Conservation (phyloP, 225 moss, liverwort and hornwort genomes). For the Pseudisothecium myosuroides region DNA sequence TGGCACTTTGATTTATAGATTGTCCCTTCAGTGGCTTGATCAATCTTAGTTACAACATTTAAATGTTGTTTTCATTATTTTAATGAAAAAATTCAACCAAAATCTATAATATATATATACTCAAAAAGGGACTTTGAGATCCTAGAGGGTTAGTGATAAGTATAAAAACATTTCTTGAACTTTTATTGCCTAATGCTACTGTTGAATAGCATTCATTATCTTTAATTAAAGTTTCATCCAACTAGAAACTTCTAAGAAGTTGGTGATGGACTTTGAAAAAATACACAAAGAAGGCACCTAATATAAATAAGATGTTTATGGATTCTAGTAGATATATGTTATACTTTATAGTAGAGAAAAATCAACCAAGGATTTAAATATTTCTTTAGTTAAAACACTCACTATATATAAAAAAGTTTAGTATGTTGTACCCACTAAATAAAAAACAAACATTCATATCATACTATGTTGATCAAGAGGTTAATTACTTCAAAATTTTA, state of each 20-base stretch:
- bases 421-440: accelerated
- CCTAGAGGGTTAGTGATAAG: accelerated
- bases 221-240: not conserved
- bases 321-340: too few relatives aligned
- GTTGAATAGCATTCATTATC: not conserved
- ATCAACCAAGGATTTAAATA: too few relatives aligned
- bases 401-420: too few relatives aligned
- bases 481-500: not conserved
- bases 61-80: too few relatives aligned
- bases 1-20: not conserved
- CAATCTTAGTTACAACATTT: too few relatives aligned
- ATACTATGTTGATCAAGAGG: not conserved
- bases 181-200: too few relatives aligned
- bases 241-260: not conserved
- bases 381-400: not conserved
- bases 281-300: not conserved
- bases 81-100: not conserved
- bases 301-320: not conserved
- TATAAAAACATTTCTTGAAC: not conserved
- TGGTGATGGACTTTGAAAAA: not conserved
- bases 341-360: accelerated
- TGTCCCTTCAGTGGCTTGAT: not conserved
- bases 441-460: not conserved
- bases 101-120: accelerated
- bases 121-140: not conserved